Percentiles rank a stretch among this genome's conserved stretches.
These are phyloP conservation scores for Cardiospermum halicacabum DNA, from an alignment of 345 rosid species.

Conservation along the genomic window DNA sequence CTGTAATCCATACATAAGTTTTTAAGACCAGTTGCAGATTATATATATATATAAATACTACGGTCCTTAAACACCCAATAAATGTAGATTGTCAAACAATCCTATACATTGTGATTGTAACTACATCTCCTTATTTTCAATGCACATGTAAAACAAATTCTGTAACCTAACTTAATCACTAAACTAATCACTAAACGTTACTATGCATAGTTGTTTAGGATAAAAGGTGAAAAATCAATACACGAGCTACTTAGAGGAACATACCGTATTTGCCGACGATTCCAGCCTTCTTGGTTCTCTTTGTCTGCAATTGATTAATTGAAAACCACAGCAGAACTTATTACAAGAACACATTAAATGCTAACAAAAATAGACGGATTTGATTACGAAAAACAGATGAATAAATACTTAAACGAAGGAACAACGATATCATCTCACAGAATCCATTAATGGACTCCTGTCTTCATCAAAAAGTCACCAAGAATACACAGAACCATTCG, in stretches of 20 bases:
- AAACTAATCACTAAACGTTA: no score
- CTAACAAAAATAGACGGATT: background rate
- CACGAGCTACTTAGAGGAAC: background rate
- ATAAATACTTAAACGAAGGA: background rate
- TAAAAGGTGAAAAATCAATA: background rate
- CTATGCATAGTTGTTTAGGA: background rate
- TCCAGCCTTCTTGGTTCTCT: slow-evolving; percentile 82
- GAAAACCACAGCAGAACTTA: background rate
- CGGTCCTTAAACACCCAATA: no score
- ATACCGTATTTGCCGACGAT: slow-evolving; percentile 72
- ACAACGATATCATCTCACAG: no score
- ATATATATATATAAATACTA: no score
- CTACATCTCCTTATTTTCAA: no score
- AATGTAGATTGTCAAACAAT: no score
- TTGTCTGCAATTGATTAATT: slow-evolving; percentile 32
- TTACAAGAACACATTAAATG: background rate
- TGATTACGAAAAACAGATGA: background rate
- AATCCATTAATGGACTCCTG: no score
- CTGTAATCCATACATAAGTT: slow-evolving; percentile 18
- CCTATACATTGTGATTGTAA: no score
- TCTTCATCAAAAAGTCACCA: background rate
- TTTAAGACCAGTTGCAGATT: no score
- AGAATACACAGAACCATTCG: background rate
- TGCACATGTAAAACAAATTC: no score
- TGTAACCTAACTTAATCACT: no score